Percentiles rank a stretch among this genome's conserved stretches.
phyloP scores from a whole-genome alignment of 2,329 filamentous ascomycete genomes.

The Neofusicoccum sp. region DNA sequence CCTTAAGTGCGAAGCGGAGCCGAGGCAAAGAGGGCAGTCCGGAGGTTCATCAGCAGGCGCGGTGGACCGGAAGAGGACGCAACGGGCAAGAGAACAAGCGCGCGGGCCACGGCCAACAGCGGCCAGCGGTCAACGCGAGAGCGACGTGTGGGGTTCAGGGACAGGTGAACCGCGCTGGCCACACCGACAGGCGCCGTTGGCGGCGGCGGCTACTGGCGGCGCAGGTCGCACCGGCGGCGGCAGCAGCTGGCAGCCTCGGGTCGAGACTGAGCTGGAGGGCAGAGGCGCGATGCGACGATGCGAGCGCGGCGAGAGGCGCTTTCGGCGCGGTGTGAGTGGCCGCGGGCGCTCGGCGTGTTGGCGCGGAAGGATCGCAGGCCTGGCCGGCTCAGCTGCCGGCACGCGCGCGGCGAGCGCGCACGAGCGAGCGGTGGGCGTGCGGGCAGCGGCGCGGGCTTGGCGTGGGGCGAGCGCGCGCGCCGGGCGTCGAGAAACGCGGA shows the following conservation, averaged over 20 bases:
- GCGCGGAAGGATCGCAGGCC: conserved; percentile 9
- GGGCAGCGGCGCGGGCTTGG: not conserved
- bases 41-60: too few relatives aligned
- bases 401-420: not conserved
- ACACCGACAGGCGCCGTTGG: not conserved
- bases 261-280: not conserved
- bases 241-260: not conserved
- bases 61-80: too few relatives aligned
- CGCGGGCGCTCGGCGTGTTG: conserved; percentile 4
- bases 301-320: not conserved
- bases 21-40: not conserved
- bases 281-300: not conserved
- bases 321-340: not conserved
- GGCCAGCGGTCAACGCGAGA: not conserved
- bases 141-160: conserved; percentile 6
- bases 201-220: not conserved
- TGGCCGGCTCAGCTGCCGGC: not conserved
- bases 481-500: not conserved
- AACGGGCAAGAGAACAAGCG: not conserved
- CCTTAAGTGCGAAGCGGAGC: not conserved
- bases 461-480: not conserved
- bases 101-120: not conserved
- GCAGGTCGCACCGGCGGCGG: not conserved
- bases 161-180: not conserved
- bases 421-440: not conserved